phyloP scores from a whole-genome alignment of 2,329 filamentous ascomycete genomes.

The Fusarium pseudocircinatum region DNA sequence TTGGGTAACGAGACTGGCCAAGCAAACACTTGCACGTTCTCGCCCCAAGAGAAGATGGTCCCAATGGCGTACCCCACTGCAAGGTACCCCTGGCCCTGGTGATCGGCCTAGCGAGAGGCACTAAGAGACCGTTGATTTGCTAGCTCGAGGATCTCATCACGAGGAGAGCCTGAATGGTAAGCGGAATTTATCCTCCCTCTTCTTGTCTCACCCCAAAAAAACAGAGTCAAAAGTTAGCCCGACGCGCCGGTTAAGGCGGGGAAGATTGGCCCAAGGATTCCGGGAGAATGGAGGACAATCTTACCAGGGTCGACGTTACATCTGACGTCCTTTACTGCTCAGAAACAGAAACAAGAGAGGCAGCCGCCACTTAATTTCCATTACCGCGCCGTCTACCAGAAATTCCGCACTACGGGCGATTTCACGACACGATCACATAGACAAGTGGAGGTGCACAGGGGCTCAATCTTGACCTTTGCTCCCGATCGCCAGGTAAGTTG shows the following conservation, averaged over 20 bases:
- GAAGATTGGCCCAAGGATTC: neutral
- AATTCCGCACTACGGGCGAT: constrained; percentile 6
- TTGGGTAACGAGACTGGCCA: constrained; percentile 22
- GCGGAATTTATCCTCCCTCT: neutral
- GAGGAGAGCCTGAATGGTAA: neutral
- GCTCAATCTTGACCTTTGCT: neutral
- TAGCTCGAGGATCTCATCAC: constrained; percentile 5
- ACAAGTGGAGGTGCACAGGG: constrained; percentile 14
- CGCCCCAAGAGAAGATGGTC: neutral
- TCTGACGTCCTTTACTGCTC: neutral
- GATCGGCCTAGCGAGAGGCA: constrained; percentile 4
- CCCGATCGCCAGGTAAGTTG: constrained; percentile 8
- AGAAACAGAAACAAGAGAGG: neutral
- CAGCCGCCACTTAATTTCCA: constrained; percentile 4
- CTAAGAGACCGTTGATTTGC: constrained; percentile 14
- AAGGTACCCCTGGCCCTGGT: neutral
- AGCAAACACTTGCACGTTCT: constrained; percentile 24
- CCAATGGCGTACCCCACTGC: neutral
- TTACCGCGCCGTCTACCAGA: neutral
- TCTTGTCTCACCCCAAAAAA: neutral
- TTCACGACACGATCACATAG: neutral
- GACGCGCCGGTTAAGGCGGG: constrained; percentile 5
- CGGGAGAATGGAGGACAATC: neutral
- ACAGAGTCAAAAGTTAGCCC: neutral
- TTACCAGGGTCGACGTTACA: neutral